Evolutionary conservation across 2,329 filamentous ascomycete species (phyloP), one percentile per base, ranked within the genome.

Genomic region (Anthostomella pinea): DNA sequence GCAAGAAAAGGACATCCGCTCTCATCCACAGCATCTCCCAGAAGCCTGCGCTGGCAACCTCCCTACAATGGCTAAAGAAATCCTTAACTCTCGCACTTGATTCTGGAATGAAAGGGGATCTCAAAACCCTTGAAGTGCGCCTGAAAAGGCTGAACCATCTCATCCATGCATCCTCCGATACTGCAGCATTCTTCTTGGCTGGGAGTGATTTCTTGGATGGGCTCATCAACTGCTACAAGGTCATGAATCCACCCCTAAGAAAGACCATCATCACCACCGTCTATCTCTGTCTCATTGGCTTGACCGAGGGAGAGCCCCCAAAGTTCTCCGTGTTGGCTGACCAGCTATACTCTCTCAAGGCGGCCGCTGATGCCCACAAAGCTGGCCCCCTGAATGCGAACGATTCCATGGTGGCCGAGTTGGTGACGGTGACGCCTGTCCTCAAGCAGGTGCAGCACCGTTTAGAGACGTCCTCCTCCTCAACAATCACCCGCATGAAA

Each of bases 161-260:
- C 4, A 64, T 88, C 5, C 72, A 79, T 48, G 69, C 68, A 6
- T 87, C 81, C 5, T 68, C 78, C 0, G 67, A 72, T 14, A 66
- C 70, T 1, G 75, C 75, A 14, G 64, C 68, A 1, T 69, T 86
- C 49, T 82, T 95, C 52, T 76, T 95, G 50, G 85, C 85, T 0
- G 91, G 91, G 1, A 89, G 85, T 33, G 91, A 96, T 62, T 91
- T 93, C 51, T 63, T 95, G 14, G 91, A 96, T 58, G 79, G 84
- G 1, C 70, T 95, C 9, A 69, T 79, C 23, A 67, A 67, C 32
- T 81, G 81, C 43, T 90, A 83, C 60, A 72, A 68, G 31, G 73
- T 82, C 39, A 80, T 78, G 60, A 77, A 81, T 38, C 73, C 76
- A 13, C 72, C 73, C 1, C 52, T 89, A 27, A 77, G 81, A 40